Evolutionary conservation across 495 filamentous ascomycete genomes (phyloP), one percentile per base, ranked within the genome.

Genomic region (Neurospora terricola): DNA sequence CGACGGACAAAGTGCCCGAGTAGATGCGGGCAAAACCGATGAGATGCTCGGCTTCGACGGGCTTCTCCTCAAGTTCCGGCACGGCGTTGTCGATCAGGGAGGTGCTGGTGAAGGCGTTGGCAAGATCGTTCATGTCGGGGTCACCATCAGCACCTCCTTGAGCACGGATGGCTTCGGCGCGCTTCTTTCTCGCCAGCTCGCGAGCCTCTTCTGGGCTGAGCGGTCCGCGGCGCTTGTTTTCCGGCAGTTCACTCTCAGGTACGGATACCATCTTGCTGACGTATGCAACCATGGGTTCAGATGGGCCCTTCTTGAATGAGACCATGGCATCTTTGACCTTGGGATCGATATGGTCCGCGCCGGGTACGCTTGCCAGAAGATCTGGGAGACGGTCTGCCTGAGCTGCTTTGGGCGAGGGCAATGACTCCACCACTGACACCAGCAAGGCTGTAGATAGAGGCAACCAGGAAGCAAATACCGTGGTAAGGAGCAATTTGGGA

Each of bases 191-290:
- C 0, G 90, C 95, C 54, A 96, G 77, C 74, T 98, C 94, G 72
- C 92, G 84, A 12, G 96, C 97, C 81, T 98, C 96, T 54, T 96
- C 96, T 0, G 92, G 90, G 70, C 88, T 95, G 76, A 99, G 87
- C 38, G 88, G 86, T 0, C 91, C 91, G 9, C 91, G 88, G 37
- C 92, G 88, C 78, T 90, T 95, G 74, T 94, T 93, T 70, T 93
- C 86, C 2, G 90, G 89, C 21, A 99, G 86, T 74, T 98, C 94
- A 77, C 93, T 97, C 77, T 94, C 93, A 2, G 93, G 94, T 21
- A 98, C 88, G 1, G 96, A 94, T 27, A 97, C 92, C 94, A 99
- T 97, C 81, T 99, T 99, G 82, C 94, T 98, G 54, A 99, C 93
- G 76, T 96, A 99, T 11, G 94, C 96, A 8, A 98, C 93, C 4